Evolutionary conservation across 345 rosid genomes (phyloP), one percentile per base, ranked within the genome.

Genomic region (Brassica rapa): DNA sequence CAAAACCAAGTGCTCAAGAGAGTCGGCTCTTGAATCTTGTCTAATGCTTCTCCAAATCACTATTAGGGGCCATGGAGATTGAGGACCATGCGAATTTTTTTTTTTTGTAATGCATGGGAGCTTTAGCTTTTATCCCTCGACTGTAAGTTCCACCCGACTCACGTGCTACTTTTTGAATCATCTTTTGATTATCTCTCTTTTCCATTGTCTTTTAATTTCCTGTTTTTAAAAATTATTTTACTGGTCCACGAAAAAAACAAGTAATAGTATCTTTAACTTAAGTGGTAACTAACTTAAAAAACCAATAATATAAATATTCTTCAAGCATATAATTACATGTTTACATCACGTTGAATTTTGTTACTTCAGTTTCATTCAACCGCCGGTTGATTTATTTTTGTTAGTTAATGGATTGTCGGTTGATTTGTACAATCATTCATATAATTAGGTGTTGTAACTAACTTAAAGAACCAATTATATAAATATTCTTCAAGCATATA

Each of bases 1-100:
- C 62, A 71, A 66, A 32, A 32, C 72, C 15, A 59, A 78, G 77
- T 72, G 77, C 62, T 78, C 29, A 72, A 79, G 69, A 46, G 77
- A 62, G 43, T 66, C 11, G 77, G 69, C 69, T 41, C 37, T 62
- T 8, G 43, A 33, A 5, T 15, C 46, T 15, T 46, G 69, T 72
- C 16, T 49, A 49, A 49, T 49, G 56, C 56, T 61, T 14, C 11
- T 71, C 39, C 49, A 37, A 71, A 65, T 8, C 76, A 7, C 10
- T 3, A 25, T 25, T 25, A 64, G 33, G 81, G 60, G 59, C 16
- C 60, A 71, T 25, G 57, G 11, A 43, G 75, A 19, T 37, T 53
- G 19, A 64, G 33, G 23, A 78, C 62, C 68, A 41, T 43, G 29
- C 77, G 76, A 19, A 19, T 19, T 71, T 0, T 29, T 4, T 25